These are phyloP conservation scores for Coniochaeta pulveracea DNA, from an alignment of 2,329 filamentous ascomycete species.

Conservation along the genomic window DNA sequence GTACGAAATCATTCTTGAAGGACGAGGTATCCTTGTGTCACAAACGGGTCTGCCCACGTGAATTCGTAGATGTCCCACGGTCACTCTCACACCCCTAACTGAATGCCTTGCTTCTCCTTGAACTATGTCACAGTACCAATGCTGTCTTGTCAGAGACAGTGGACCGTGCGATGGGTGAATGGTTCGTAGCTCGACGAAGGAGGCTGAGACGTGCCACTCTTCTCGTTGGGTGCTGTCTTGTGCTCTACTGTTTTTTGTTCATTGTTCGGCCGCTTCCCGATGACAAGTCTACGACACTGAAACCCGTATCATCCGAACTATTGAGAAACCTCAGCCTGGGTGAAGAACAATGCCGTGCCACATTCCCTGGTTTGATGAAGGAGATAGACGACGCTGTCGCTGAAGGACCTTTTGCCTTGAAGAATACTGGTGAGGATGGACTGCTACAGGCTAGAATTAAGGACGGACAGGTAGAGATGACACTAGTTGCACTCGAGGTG, in stretches of 20 bases:
- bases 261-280: conserved; percentile 2
- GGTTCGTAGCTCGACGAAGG: conserved; percentile 10
- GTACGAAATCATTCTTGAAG: too few species aligned
- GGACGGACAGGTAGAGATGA: conserved; percentile 23
- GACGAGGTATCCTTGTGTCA: too few species aligned
- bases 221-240: conserved; percentile 10
- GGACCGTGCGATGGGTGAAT: conserved; percentile 11
- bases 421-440: conserved; percentile 23
- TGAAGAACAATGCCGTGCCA: conserved; percentile 26
- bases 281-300: neutral
- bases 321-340: conserved; percentile 26
- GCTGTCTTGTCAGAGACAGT: too few species aligned
- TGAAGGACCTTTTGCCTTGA: conserved; percentile 30
- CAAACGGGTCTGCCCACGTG: too few species aligned
- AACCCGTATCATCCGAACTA: conserved; percentile 9
- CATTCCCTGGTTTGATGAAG: conserved; percentile 33
- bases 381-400: conserved; percentile 33
- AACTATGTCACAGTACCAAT: too few species aligned
- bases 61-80: too few species aligned
- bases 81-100: too few species aligned
- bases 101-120: too few species aligned
- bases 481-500: neutral
- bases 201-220: conserved; percentile 12
- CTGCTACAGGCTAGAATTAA: conserved; percentile 29
- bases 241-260: conserved; percentile 16